Conservation (phyloP, 768 basidiomycete genomes). For the Galerina marginata region DNA sequence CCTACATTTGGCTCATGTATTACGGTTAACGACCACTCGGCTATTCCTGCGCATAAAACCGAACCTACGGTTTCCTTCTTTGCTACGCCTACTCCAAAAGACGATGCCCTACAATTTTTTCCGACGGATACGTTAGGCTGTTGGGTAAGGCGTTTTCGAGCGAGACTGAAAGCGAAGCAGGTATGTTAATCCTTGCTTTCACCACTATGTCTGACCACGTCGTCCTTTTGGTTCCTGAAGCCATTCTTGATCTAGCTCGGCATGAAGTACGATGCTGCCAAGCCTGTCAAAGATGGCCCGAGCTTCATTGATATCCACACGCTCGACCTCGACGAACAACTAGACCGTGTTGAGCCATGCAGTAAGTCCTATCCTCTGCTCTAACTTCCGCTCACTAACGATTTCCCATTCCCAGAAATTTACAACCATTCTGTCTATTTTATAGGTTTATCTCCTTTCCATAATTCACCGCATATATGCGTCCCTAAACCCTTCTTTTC, state of each 20-base stretch:
- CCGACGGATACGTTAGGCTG: too few species aligned
- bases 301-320: conserved; percentile 62
- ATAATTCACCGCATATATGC: too few species aligned
- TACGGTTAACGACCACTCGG: too few species aligned
- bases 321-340: conserved; percentile 64
- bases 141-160: conserved; percentile 90
- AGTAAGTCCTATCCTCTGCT: too few species aligned
- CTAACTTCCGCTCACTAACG: conserved; percentile 19
- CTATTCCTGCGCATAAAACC: too few species aligned
- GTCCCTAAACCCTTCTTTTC: too few species aligned
- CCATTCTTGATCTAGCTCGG: conserved; percentile 85
- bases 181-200: conserved; percentile 51
- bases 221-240: conserved; percentile 60
- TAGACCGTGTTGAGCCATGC: conserved; percentile 41
- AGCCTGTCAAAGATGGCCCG: conserved; percentile 55
- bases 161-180: conserved; percentile 89
- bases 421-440: conserved; percentile 91
- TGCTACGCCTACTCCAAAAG: too few species aligned
- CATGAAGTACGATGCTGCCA: conserved; percentile 57
- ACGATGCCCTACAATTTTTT: too few species aligned
- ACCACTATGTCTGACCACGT: not conserved
- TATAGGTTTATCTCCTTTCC: conserved; percentile 39
- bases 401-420: conserved; percentile 64
- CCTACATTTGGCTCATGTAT: too few species aligned
- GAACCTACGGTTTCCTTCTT: too few species aligned